Evolutionary conservation across 1,139 yeast species (phyloP), one percentile per base, ranked within the genome.

Genomic region (Kodamaea alishanica): DNA sequence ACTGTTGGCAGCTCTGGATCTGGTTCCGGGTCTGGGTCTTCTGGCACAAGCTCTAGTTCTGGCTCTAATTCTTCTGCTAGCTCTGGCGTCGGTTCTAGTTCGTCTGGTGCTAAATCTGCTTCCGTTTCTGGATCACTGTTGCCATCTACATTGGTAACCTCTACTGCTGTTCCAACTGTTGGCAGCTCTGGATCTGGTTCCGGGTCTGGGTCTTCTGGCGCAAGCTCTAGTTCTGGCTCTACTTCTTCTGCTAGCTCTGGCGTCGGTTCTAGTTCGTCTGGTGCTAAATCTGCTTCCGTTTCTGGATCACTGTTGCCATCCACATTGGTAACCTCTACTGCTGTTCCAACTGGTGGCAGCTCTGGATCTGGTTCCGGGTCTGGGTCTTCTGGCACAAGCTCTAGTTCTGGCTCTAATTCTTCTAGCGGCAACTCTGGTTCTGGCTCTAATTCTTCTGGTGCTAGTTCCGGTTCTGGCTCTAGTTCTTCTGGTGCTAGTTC

Each of bases 251-350:
- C 37, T 23, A 32, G 25, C n/a, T 26, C 37, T 15, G n/a, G n/a
- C n/a, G 28, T 36, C 31, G 47, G 45, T n/a, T 34, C 49, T 8
- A 45, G 52, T 15, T 34, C 39, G 28, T 35, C 47, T n/a, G 35
- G 37, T 24, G 49, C 50, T 27, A 31, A 34, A n/a, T 38, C 41
- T 24, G 36, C 32, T 6, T 33, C 33, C 34, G 44, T 50, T 20
- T 36, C 51, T 8, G 45, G 48, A 8, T 41, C 39, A 1, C 8
- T 33, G 1, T 27, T 33, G 28, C 38, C 38, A 3, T 24, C 51
- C 23, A 48, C 54, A 2, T 41, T 46, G 40, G 35, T 44, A 4
- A 39, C 49, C 7, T 44, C 51, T 23, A 42, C 39, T 24, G n/a
- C n/a, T n/a, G n/a, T n/a, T 15, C 4, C 20, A 3, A 3, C 27